Evolutionary conservation across 148 eudicot genomes (phyloP).

Genomic region (Vaccinium vitisidaea): DNA sequence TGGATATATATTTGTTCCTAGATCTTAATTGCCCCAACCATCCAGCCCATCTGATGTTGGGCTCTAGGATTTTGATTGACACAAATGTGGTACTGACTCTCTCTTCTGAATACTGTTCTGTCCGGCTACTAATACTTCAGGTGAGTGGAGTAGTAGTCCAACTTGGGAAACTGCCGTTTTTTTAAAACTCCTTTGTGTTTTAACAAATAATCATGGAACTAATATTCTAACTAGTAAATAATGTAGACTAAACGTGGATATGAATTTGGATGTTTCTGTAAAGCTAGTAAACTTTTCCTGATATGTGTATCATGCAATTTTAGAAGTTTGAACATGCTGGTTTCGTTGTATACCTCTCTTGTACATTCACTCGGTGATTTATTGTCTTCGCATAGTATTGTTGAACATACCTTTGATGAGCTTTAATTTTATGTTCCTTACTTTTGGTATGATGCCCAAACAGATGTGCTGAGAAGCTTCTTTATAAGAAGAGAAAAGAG

Average conservation of each 20-base stretch:
- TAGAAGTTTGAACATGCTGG: not conserved
- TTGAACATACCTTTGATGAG: not conserved
- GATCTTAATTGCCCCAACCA: not conserved
- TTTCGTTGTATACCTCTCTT: not conserved
- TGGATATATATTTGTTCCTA: not conserved
- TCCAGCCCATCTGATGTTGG: slow-evolving; percentile 2
- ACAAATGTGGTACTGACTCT: not conserved
- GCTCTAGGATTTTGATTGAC: not conserved
- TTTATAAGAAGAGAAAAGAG: slow-evolving; percentile 60
- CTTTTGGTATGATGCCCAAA: slow-evolving; percentile 16
- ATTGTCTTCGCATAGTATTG: not conserved
- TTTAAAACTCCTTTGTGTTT: not conserved
- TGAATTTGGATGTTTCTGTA: not conserved
- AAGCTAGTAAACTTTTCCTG: not conserved
- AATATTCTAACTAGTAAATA: not conserved
- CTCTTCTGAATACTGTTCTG: not conserved
- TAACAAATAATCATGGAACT: not conserved
- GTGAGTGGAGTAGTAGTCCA: not conserved
- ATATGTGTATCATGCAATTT: not conserved
- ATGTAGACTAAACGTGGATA: not conserved
- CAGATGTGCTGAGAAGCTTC: slow-evolving; percentile 86
- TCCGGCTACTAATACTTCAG: not conserved
- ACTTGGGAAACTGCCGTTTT: not conserved
- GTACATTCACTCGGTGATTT: not conserved
- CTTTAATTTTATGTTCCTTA: not conserved